Conservation (phyloP, 1,284 basidiomycete species). For the Sporisorium reilianum region DNA sequence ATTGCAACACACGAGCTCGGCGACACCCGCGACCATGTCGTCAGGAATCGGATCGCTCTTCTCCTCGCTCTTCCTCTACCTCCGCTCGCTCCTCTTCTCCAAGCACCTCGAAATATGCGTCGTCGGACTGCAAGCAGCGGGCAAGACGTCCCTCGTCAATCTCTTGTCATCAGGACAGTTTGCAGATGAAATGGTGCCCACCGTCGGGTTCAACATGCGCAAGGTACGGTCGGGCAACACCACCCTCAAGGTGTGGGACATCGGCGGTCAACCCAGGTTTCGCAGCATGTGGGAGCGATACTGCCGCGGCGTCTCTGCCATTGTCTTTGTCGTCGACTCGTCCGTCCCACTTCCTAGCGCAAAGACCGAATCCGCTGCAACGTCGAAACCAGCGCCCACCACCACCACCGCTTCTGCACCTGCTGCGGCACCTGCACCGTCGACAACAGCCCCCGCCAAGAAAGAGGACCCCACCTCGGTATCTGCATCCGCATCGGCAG, state of each 20-base stretch:
- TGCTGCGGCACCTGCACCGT: slow-evolving; percentile 6
- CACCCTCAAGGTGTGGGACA: slow-evolving; percentile 94
- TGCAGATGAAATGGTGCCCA: slow-evolving; percentile 90
- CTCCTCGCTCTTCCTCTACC: slow-evolving; percentile 56
- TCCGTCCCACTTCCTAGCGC: slow-evolving; percentile 35
- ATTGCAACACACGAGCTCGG: neutral
- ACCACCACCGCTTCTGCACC: slow-evolving; percentile 10
- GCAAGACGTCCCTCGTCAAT: slow-evolving; percentile 91
- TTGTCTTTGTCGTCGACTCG: slow-evolving; percentile 77
- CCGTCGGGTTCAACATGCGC: slow-evolving; percentile 88
- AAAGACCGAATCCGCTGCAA: slow-evolving; percentile 5
- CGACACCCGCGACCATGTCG: slow-evolving; percentile 28
- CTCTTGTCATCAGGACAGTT: slow-evolving; percentile 85
- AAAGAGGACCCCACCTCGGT: slow-evolving; percentile 9
- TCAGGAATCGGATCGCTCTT: slow-evolving; percentile 49
- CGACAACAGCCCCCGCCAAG: slow-evolving; percentile 8
- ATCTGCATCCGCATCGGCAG: slow-evolving; percentile 4
- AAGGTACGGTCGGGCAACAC: slow-evolving; percentile 86
- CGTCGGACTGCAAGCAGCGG: slow-evolving; percentile 92
- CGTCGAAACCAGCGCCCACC: slow-evolving; percentile 9
- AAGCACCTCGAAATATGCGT: slow-evolving; percentile 92
- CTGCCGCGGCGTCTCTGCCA: slow-evolving; percentile 91
- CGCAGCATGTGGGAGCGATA: slow-evolving; percentile 90
- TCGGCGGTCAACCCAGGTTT: slow-evolving; percentile 93
- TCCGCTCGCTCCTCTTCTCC: slow-evolving; percentile 80